Evolutionary conservation across 2,329 filamentous ascomycete genomes (phyloP), one percentile per base, ranked within the genome.

Genomic region (Trichoderma lentiforme): DNA sequence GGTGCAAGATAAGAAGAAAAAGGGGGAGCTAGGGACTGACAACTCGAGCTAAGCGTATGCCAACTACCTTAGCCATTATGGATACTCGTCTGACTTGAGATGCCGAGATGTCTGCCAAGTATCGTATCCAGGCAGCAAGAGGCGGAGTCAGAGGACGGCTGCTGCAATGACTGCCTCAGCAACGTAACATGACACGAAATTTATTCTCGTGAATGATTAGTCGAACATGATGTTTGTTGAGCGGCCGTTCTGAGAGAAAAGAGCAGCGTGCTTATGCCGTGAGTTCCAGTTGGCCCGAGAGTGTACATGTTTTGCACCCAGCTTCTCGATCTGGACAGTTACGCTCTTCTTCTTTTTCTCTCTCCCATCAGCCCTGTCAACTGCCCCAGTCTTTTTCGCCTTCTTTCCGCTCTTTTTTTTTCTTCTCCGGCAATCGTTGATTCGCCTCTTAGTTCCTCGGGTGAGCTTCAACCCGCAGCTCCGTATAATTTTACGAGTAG

Each of bases 401-500:
- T 32, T 30, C 30, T 28, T 47, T 26, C 12, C 39, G 18, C 39
- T 51, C 26, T 47, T 14, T 28, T 14, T 28, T 30, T 60, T 51
- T 36, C 9, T 24, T 32, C 26, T 47, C 24, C 36, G 24, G 51
- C 43, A 18, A 60, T 60, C 51, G 30, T 39, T 26, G 9, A 24
- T 60, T 30, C 36, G 28, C 28, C 11, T 60, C 26, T 60, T 34
- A 39, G 36, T 39, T 24, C 32, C 30, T 32, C 28, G 65, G 63
- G 47, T 43, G 39, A 18, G 24, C 53, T 61, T 56, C 21, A 43
- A 43, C 53, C 63, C 65, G 65, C 34, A n/a, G n/a, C 65, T 61
- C 65, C 65, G 51, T 68, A 68, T 68, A 58, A 68, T 68, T 68
- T 68, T 32, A 68, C 51, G 51, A 68, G 53, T 66, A 67, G 47